These are phyloP conservation scores for Helminthosporium solani DNA, from an alignment of 2,329 filamentous ascomycete genomes.

Conservation along the genomic window DNA sequence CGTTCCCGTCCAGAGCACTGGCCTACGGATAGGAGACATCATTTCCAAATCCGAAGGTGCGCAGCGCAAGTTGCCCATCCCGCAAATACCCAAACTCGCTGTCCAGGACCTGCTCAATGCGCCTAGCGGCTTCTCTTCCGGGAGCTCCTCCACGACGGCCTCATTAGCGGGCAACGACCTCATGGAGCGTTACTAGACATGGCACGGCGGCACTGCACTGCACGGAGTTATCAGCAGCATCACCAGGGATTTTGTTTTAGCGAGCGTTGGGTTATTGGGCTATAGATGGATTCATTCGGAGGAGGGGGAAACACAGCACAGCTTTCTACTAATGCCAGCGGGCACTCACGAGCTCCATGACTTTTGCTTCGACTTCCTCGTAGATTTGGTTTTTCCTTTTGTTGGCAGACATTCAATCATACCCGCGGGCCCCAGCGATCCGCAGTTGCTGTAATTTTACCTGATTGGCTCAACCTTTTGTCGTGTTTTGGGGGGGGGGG, in stretches of 20 bases:
- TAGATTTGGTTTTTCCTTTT: conserved; percentile 30
- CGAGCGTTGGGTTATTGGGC: conserved; percentile 31
- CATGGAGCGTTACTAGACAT: conserved; percentile 36
- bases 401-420: conserved; percentile 22
- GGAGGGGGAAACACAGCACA: no score
- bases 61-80: conserved; percentile 86
- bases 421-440: conserved; percentile 33
- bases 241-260: conserved; percentile 26
- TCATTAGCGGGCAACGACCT: conserved; percentile 67
- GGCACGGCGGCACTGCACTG: conserved; percentile 17
- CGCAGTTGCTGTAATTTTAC: conserved; percentile 37
- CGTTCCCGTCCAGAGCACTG: conserved; percentile 58
- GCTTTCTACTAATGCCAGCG: conserved; percentile 17
- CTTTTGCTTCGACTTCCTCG: conserved; percentile 15
- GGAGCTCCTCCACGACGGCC: conserved; percentile 73
- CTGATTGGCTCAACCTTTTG: no score
- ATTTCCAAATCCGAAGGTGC: conserved; percentile 85
- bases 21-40: conserved; percentile 86
- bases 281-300: conserved; percentile 21
- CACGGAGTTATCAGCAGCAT: conserved; percentile 39
- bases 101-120: conserved; percentile 79
- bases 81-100: conserved; percentile 84
- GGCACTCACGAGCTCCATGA: conserved; percentile 33
- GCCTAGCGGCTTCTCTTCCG: conserved; percentile 66
- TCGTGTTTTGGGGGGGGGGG: no score